Conservation (phyloP, 2,329 filamentous ascomycete genomes). For the Kalaharituber pfeilii region DNA sequence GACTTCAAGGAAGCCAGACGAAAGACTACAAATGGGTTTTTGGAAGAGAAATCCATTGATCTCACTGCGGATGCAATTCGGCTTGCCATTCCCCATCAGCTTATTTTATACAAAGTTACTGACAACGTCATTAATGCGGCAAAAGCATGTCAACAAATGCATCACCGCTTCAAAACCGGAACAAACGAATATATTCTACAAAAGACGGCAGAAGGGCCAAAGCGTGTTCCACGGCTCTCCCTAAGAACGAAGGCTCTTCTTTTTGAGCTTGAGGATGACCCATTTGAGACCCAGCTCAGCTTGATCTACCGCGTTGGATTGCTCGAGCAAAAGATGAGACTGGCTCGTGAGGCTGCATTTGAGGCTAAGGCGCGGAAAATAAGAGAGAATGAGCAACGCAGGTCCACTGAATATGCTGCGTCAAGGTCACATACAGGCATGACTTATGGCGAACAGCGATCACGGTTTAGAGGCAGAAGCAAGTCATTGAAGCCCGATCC, state of each 20-base stretch:
- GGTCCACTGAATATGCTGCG: slow-evolving; percentile 17
- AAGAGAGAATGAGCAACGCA: slow-evolving; percentile 48
- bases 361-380: slow-evolving; percentile 72
- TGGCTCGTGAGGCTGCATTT: slow-evolving; percentile 82
- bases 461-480: slow-evolving; percentile 34
- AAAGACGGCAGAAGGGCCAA: slow-evolving; percentile 72
- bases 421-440: slow-evolving; percentile 4
- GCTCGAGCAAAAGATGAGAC: slow-evolving; percentile 72
- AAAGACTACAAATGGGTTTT: slow-evolving; percentile 43
- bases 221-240: slow-evolving; percentile 69
- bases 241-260: slow-evolving; percentile 64
- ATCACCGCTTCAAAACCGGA: slow-evolving; percentile 76
- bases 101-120: slow-evolving; percentile 76
- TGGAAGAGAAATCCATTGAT: slow-evolving; percentile 69
- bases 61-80: slow-evolving; percentile 71
- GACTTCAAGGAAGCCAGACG: slow-evolving; percentile 57
- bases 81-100: slow-evolving; percentile 73
- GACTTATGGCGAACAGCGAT: slow-evolving; percentile 27
- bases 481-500: slow-evolving; percentile 12
- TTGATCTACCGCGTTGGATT: slow-evolving; percentile 83
- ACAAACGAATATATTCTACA: slow-evolving; percentile 76
- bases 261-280: slow-evolving; percentile 87
- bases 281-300: slow-evolving; percentile 93
- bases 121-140: slow-evolving; percentile 80
- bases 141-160: slow-evolving; percentile 79